Base-by-base conservation (phyloP, 331 rosid genomes). In the Ulmus americana region DNA sequence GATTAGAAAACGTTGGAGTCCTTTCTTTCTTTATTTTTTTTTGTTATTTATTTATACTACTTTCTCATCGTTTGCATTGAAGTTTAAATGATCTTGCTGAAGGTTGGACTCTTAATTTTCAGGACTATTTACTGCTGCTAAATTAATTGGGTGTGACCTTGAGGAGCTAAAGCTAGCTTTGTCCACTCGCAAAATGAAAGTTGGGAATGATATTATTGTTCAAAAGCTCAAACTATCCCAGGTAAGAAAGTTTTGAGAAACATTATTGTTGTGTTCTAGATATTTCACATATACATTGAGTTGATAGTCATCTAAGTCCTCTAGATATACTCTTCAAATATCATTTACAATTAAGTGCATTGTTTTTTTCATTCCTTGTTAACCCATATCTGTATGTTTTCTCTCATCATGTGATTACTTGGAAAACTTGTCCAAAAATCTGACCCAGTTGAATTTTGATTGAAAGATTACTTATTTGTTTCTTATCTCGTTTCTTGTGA, bases 121-220 rank as follows among this genome's bases (percentile, higher is more conserved):
- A 94, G 99, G 91, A 74, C 65, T 94, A 70, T 60, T 56, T 52
- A 84, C 76, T 39, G 88, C 76, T 50, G 87, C 97, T 61, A 83
- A 87, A 62, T 77, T 94, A 85, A 73, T 94, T 77, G 96, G 83
- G 16, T 94, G 97, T 74, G 77, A 83, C 15, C 70, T 78, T 74
- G 99, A 77, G 77, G 95, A 85, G 52, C 95, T 94, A 69, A 84
- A 85, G 63, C 66, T 84, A 75, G 83, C 99, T 66, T 78, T 94
- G 78, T 77, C 99, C 62, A 84, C 88, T 76, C 92, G 92, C 61
- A 90, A 85, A 61, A 94, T 94, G 97, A 84, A 80, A 78, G 95
- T 84, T 77, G 92, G 96, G 40, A 87, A 74, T 67, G 99, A 94
- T 54, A 90, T n/a, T 79, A 94, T 94, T 56, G 84, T 94, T 71